Evolutionary conservation across 2,329 filamentous ascomycete genomes (phyloP).

Genomic region (Scedosporium dehoogii): DNA sequence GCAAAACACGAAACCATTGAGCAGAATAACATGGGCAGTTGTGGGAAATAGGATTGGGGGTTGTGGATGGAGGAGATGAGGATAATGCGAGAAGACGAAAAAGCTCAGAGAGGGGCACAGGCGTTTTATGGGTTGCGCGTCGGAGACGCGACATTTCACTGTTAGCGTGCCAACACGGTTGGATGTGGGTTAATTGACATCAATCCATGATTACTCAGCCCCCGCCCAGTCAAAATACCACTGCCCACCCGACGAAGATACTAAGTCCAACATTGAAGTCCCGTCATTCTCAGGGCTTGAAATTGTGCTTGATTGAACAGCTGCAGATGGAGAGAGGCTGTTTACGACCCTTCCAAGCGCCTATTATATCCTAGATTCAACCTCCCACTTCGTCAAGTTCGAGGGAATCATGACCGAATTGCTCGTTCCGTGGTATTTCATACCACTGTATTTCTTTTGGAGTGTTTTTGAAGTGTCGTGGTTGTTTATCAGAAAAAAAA

Average conservation of each 20-base stretch:
- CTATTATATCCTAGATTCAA: too few species aligned
- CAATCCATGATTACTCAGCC: neutral
- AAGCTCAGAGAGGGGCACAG: neutral
- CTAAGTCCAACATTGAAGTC: neutral
- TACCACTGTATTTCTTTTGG: too few species aligned
- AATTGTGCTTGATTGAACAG: too few species aligned
- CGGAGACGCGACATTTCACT: neutral
- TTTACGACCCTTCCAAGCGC: too few species aligned
- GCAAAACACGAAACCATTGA: neutral
- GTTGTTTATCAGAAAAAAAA: too few species aligned
- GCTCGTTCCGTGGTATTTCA: too few species aligned
- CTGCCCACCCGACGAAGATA: too few species aligned
- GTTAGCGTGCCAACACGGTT: conserved; percentile 1
- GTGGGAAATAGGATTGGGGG: conserved; percentile 6
- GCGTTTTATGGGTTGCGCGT: conserved; percentile 5
- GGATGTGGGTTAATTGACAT: neutral
- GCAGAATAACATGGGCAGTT: neutral
- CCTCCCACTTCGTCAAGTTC: too few species aligned
- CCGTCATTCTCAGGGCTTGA: too few species aligned
- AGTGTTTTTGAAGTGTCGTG: too few species aligned
- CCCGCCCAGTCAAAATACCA: neutral
- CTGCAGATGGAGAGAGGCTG: too few species aligned
- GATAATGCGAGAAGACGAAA: conserved; percentile 11
- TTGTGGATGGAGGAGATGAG: conserved; percentile 13
- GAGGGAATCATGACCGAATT: too few species aligned